Conservation (phyloP, 192 early-diverging fungal genomes). For the Backusella mclennaniae region DNA sequence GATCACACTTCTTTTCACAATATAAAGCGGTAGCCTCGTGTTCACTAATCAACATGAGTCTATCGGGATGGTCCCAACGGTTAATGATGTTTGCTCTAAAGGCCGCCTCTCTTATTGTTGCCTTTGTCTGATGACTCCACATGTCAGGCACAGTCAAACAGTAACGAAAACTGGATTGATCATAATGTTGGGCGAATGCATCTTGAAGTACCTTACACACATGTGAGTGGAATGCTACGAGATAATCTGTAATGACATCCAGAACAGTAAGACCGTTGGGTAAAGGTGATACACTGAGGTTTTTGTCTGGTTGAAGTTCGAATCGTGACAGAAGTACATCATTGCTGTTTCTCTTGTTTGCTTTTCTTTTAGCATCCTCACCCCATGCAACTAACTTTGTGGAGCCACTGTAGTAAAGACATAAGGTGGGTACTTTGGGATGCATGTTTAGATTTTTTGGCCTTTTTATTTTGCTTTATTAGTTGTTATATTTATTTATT, state of each 20-base stretch:
- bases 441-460: slow-evolving; percentile 30
- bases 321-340: slow-evolving; percentile 39
- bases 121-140: slow-evolving; percentile 50
- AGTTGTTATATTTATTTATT: neutral
- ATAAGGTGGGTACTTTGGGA: slow-evolving; percentile 44
- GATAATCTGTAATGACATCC: slow-evolving; percentile 42
- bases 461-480: neutral
- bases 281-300: slow-evolving; percentile 26
- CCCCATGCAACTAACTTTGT: slow-evolving; percentile 46
- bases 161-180: slow-evolving; percentile 40
- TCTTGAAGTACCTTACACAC: slow-evolving; percentile 38
- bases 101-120: slow-evolving; percentile 48
- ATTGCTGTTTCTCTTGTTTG: slow-evolving; percentile 33
- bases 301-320: slow-evolving; percentile 43
- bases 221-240: slow-evolving; percentile 40
- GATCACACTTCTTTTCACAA: slow-evolving; percentile 43
- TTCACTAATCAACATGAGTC: slow-evolving; percentile 38
- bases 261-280: slow-evolving; percentile 41
- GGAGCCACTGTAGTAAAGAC: slow-evolving; percentile 39
- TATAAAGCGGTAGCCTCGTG: slow-evolving; percentile 49
- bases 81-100: slow-evolving; percentile 47
- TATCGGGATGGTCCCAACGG: slow-evolving; percentile 42
- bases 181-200: slow-evolving; percentile 41
- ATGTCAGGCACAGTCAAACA: slow-evolving; percentile 51
- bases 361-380: slow-evolving; percentile 34